phyloP scores from a whole-genome alignment of 1,284 basidiomycete species.

The Acaromyces ingoldii region DNA sequence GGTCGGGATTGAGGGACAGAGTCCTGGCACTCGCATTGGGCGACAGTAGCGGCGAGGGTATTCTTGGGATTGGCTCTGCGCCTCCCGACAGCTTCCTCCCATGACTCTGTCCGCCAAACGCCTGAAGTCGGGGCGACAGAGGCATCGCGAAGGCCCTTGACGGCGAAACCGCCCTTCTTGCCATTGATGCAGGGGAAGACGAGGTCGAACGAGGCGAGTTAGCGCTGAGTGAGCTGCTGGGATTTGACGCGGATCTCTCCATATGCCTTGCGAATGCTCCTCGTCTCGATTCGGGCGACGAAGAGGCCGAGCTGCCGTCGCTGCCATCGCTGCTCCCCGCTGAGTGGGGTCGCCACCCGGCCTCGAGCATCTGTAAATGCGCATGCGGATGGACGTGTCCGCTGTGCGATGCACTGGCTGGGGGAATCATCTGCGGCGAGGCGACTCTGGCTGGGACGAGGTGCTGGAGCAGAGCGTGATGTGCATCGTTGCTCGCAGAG shows the following conservation, averaged over 20 bases:
- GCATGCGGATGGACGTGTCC: no score
- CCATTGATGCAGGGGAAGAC: neutral
- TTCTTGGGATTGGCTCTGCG: slow-evolving; percentile 10
- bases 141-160: slow-evolving; percentile 22
- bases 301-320: neutral
- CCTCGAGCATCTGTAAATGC: no score
- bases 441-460: neutral
- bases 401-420: no score
- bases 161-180: slow-evolving; percentile 20
- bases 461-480: neutral
- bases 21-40: slow-evolving; percentile 18
- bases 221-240: neutral
- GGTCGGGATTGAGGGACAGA: slow-evolving; percentile 20
- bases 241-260: neutral
- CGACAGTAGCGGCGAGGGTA: slow-evolving; percentile 23
- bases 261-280: neutral
- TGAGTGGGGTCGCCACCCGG: neutral
- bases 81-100: slow-evolving; percentile 7
- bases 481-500: neutral
- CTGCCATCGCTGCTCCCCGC: neutral
- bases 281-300: neutral
- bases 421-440: no score
- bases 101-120: slow-evolving; percentile 19
- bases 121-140: slow-evolving; percentile 33
- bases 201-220: neutral